Evolutionary conservation across 192 early-diverging fungal species (phyloP).

Genomic region (Coemansia sp.): DNA sequence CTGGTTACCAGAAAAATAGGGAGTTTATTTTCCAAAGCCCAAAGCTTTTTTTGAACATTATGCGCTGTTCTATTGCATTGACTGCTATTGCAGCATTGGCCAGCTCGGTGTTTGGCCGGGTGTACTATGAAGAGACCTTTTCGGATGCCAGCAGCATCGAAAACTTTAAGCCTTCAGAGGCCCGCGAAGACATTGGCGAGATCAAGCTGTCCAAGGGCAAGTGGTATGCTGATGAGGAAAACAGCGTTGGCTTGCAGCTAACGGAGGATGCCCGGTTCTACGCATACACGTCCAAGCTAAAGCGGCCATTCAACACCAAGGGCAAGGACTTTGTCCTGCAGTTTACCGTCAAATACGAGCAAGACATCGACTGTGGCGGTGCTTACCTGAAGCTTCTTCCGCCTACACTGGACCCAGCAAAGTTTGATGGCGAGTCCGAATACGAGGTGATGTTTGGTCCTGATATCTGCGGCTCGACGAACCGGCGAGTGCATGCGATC

Average conservation of each 20-base stretch:
- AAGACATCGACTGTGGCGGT: slow-evolving; percentile 87
- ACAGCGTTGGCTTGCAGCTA: slow-evolving; percentile 73
- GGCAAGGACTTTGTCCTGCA: slow-evolving; percentile 84
- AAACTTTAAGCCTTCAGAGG: slow-evolving; percentile 69
- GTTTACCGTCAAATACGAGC: slow-evolving; percentile 90
- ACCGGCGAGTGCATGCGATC: slow-evolving; percentile 93
- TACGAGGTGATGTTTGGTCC: slow-evolving; percentile 87
- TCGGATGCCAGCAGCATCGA: slow-evolving; percentile 54
- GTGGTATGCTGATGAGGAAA: slow-evolving; percentile 69
- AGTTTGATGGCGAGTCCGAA: slow-evolving; percentile 80
- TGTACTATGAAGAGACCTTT: slow-evolving; percentile 90
- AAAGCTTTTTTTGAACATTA: slow-evolving; percentile 2
- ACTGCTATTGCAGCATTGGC: slow-evolving; percentile 42
- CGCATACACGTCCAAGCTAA: slow-evolving; percentile 72
- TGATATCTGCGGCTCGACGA: slow-evolving; percentile 85
- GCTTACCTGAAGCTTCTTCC: slow-evolving; percentile 89
- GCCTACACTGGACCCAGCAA: slow-evolving; percentile 69
- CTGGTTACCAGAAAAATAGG: no score
- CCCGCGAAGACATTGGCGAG: slow-evolving; percentile 68
- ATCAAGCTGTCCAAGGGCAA: slow-evolving; percentile 71
- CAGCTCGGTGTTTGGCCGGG: slow-evolving; percentile 54
- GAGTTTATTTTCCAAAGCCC: not conserved
- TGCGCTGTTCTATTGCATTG: slow-evolving; percentile 50
- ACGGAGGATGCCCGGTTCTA: slow-evolving; percentile 82
- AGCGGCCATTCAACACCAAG: slow-evolving; percentile 73